These are phyloP conservation scores for Neohortaea acidophila DNA, from an alignment of 495 filamentous ascomycete genomes.

Conservation along the genomic window DNA sequence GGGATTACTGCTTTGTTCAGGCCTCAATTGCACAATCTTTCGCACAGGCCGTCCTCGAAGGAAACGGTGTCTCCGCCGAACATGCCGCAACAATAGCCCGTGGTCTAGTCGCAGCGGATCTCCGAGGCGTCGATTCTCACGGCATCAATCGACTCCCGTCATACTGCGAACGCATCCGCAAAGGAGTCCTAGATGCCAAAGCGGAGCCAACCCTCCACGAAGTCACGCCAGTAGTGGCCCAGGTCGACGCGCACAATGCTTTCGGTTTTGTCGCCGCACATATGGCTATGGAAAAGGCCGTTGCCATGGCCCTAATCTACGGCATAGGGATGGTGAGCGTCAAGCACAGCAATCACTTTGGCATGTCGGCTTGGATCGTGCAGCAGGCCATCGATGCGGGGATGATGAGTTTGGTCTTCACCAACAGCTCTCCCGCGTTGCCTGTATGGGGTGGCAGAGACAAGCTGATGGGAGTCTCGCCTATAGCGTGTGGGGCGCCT, in stretches of 20 bases:
- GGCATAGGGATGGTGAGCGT: conserved; percentile 61
- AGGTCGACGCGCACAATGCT: conserved; percentile 54
- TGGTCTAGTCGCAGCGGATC: conserved; percentile 54
- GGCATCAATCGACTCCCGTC: conserved; percentile 62
- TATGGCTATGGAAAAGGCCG: conserved; percentile 45
- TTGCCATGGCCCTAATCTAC: conserved; percentile 45
- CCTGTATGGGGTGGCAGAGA: conserved; percentile 54
- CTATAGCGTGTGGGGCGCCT: conserved; percentile 62
- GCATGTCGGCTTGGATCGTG: conserved; percentile 66
- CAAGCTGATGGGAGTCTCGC: conserved; percentile 60
- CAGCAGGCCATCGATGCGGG: conserved; percentile 55
- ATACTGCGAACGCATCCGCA: conserved; percentile 56
- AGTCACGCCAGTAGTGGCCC: conserved; percentile 51
- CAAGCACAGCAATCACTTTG: conserved; percentile 66
- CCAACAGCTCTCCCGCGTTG: conserved; percentile 60
- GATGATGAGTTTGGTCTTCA: conserved; percentile 67
- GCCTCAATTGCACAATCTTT: conserved; percentile 24
- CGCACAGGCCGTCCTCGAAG: conserved; percentile 35
- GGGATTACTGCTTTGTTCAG: conserved; percentile 4
- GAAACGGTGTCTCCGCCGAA: conserved; percentile 39
- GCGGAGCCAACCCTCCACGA: conserved; percentile 41
- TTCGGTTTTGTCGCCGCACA: conserved; percentile 58
- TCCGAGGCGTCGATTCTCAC: conserved; percentile 65
- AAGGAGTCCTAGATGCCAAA: conserved; percentile 43
- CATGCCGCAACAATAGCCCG: conserved; percentile 45